Percentiles rank a stretch among this genome's conserved stretches.
phyloP scores from a whole-genome alignment of 2,329 filamentous ascomycete species.

The Epichloe aotearoae region DNA sequence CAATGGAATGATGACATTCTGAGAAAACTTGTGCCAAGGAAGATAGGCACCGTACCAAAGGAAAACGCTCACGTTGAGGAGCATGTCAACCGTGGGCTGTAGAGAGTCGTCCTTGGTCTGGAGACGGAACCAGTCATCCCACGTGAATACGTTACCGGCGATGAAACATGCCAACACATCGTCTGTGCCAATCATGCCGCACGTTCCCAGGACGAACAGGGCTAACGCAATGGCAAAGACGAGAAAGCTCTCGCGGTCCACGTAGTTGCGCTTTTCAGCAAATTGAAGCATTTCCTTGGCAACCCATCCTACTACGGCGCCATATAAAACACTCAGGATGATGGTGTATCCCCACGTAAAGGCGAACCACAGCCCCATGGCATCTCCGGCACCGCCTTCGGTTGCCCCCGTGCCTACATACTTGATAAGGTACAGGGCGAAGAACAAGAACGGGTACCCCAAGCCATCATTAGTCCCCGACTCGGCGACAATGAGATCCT shows the following conservation, averaged over 20 bases:
- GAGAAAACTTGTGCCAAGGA: constrained; percentile 60
- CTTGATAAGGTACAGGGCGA: constrained; percentile 73
- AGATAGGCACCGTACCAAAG: constrained; percentile 83
- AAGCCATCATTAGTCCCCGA: constrained; percentile 82
- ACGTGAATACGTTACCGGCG: constrained; percentile 80
- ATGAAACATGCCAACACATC: constrained; percentile 89
- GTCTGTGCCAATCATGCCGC: constrained; percentile 75
- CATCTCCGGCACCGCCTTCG: constrained; percentile 46
- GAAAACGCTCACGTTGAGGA: constrained; percentile 79
- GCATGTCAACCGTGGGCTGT: constrained; percentile 91
- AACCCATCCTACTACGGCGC: constrained; percentile 63
- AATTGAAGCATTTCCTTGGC: constrained; percentile 74
- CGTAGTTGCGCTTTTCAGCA: constrained; percentile 67
- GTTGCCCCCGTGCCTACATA: constrained; percentile 49
- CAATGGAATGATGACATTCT: constrained; percentile 56
- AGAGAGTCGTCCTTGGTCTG: constrained; percentile 82
- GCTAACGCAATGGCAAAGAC: constrained; percentile 77
- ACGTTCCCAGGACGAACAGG: constrained; percentile 77
- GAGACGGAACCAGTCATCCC: constrained; percentile 87
- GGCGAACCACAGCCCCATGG: constrained; percentile 70
- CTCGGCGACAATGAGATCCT: constrained; percentile 70
- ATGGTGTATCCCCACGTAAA: constrained; percentile 81
- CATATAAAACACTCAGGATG: constrained; percentile 64
- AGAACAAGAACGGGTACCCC: constrained; percentile 78
- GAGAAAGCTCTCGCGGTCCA: constrained; percentile 77